These are phyloP conservation scores for Rhodotorula babjevae DNA, from an alignment of 768 basidiomycete species.

Conservation along the genomic window DNA sequence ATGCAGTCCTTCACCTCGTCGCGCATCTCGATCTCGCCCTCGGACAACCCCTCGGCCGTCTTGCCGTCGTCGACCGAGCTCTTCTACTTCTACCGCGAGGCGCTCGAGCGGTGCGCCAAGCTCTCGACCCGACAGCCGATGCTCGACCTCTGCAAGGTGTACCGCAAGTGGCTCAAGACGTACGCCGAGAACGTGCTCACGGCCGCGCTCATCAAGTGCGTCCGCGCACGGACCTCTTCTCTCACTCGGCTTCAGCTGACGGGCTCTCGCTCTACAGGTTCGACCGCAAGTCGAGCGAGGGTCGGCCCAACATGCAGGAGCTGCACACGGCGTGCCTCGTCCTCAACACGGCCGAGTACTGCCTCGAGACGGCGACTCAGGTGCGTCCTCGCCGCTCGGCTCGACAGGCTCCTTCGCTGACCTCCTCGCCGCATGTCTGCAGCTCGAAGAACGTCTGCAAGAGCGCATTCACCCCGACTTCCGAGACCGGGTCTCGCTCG, in stretches of 20 bases:
- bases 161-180: conserved; percentile 88
- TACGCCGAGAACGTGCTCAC: conserved; percentile 95
- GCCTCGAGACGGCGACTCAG: conserved; percentile 82
- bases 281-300: conserved; percentile 68
- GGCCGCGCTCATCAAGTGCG: conserved; percentile 66
- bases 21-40: conserved; percentile 32
- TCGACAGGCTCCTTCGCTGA: too few relatives aligned
- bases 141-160: conserved; percentile 71
- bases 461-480: conserved; percentile 71
- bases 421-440: too few relatives aligned
- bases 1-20: conserved; percentile 65
- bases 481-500: conserved; percentile 73
- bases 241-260: background rate
- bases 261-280: background rate
- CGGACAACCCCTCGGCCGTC: conserved; percentile 54
- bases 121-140: conserved; percentile 77
- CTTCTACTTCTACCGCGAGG: conserved; percentile 95
- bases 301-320: conserved; percentile 67
- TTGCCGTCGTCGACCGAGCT: conserved; percentile 91
- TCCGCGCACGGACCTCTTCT: background rate
- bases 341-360: conserved; percentile 97
- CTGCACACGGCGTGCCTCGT: conserved; percentile 78
- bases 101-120: conserved; percentile 86
- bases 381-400: too few relatives aligned
- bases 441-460: conserved; percentile 90